These are phyloP conservation scores for Choanephora cucurbitarum DNA, from an alignment of 371 early-diverging fungal genomes.

Conservation along the genomic window DNA sequence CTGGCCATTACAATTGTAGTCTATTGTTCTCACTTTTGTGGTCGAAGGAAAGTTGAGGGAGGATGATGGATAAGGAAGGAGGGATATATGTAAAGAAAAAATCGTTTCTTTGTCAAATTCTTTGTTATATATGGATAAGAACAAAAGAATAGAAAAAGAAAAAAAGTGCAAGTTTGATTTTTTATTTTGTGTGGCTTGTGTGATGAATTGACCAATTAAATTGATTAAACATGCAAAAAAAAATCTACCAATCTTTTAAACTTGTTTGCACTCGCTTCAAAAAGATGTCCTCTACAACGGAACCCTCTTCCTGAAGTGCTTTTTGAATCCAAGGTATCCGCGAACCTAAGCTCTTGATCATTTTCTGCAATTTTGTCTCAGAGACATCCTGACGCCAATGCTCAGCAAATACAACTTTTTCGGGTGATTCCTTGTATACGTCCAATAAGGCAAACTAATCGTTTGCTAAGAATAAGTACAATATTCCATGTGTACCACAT, in stretches of 20 bases:
- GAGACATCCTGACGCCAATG: slow-evolving; percentile 70
- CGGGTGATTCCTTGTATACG: slow-evolving; percentile 56
- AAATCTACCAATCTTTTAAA: slow-evolving; percentile 22
- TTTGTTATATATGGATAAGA: neutral
- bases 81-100: slow-evolving; percentile 2
- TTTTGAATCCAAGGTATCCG: slow-evolving; percentile 77
- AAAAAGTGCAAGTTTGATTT: neutral
- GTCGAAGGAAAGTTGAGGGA: neutral
- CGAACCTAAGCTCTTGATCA: slow-evolving; percentile 67
- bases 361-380: slow-evolving; percentile 70
- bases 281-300: slow-evolving; percentile 7
- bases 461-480: slow-evolving; percentile 2
- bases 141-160: no score
- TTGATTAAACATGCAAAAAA: neutral
- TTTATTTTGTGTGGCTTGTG: neutral
- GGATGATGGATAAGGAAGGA: neutral
- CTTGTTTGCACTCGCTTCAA: slow-evolving; percentile 16
- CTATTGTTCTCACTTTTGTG: slow-evolving; percentile 12
- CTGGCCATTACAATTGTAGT: slow-evolving; percentile 18
- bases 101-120: neutral
- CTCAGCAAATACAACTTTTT: slow-evolving; percentile 64
- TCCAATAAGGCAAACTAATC: slow-evolving; percentile 59
- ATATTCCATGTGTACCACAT: neutral
- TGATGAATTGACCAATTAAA: neutral
- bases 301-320: slow-evolving; percentile 12